These are phyloP conservation scores for Geoglossum cookeanum DNA, from an alignment of 2,329 filamentous ascomycete genomes.

Conservation along the genomic window DNA sequence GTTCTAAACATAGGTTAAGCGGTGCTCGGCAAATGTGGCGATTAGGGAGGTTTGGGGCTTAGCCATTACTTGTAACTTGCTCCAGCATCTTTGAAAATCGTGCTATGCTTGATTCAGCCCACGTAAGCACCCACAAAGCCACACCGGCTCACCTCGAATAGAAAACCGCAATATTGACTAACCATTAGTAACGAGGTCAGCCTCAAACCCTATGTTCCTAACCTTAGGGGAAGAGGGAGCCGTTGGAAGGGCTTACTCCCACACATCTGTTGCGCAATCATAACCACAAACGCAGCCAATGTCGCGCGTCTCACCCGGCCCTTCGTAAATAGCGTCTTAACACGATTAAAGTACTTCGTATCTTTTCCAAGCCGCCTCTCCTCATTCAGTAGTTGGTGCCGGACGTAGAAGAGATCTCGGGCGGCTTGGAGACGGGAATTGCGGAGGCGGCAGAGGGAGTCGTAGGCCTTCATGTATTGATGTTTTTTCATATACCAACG, in stretches of 20 bases:
- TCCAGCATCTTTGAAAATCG: conserved; percentile 34
- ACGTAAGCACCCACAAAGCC: neutral
- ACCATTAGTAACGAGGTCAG: too few relatives aligned
- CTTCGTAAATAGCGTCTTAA: conserved; percentile 31
- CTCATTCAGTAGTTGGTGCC: neutral
- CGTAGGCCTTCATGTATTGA: conserved; percentile 39
- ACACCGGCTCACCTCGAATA: conserved; percentile 35
- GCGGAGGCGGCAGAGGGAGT: conserved; percentile 35
- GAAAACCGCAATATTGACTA: conserved; percentile 16
- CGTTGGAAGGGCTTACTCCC: conserved; percentile 18
- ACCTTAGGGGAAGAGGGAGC: too few relatives aligned
- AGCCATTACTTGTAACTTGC: conserved; percentile 26
- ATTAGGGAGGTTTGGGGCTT: neutral
- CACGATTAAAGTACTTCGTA: conserved; percentile 39
- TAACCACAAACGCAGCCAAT: conserved; percentile 57
- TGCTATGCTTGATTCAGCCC: conserved; percentile 18
- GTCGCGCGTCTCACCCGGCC: conserved; percentile 35
- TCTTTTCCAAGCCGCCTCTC: conserved; percentile 24
- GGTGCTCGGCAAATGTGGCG: neutral
- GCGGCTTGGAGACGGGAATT: conserved; percentile 41
- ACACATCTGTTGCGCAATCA: conserved; percentile 54
- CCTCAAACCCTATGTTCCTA: too few relatives aligned
- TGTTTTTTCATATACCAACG: conserved; percentile 50
- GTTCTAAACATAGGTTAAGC: conserved; percentile 10
- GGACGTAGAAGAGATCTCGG: conserved; percentile 41